These are phyloP conservation scores for Melianthus villosus DNA, from an alignment of 441 rosid genomes.

Conservation along the genomic window DNA sequence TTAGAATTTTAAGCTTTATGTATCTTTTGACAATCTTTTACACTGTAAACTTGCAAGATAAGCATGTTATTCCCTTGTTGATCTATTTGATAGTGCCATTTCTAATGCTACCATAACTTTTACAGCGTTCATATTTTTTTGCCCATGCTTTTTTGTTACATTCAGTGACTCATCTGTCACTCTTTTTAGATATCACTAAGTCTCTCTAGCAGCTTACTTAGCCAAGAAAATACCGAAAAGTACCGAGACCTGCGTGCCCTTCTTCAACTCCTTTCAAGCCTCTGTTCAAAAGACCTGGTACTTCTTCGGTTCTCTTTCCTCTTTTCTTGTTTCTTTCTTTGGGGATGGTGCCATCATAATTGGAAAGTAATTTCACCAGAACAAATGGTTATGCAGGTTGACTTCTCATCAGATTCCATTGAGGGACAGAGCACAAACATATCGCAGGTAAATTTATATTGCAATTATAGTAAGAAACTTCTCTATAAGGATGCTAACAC, in stretches of 20 bases:
- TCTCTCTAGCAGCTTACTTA: conserved; percentile 64
- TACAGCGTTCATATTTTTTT: too few species aligned
- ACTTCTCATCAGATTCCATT: conserved; percentile 66
- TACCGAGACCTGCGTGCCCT: conserved; percentile 88
- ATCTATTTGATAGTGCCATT: too few species aligned
- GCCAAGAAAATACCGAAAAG: conserved; percentile 67
- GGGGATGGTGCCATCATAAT: neutral
- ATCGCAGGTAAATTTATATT: conserved; percentile 46
- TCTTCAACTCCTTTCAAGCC: conserved; percentile 86
- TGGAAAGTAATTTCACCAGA: neutral
- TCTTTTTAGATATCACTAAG: conserved; percentile 56
- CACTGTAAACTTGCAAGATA: too few species aligned
- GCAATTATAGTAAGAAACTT: conserved; percentile 8
- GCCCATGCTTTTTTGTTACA: too few species aligned
- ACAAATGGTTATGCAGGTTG: conserved; percentile 39
- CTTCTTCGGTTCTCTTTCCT: conserved; percentile 2
- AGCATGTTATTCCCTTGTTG: too few species aligned
- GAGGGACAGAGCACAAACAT: conserved; percentile 57
- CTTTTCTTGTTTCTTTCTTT: neutral
- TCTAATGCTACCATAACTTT: too few species aligned
- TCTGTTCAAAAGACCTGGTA: conserved; percentile 95
- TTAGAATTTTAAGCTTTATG: too few species aligned
- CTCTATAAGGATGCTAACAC: conserved; percentile 17
- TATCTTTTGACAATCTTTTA: too few species aligned
- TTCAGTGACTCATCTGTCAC: too few species aligned